Percentiles rank a stretch among this genome's conserved stretches.
These are phyloP conservation scores for Eimeria maxima DNA, from an alignment of 169 alveolate genomes.

Conservation along the genomic window DNA sequence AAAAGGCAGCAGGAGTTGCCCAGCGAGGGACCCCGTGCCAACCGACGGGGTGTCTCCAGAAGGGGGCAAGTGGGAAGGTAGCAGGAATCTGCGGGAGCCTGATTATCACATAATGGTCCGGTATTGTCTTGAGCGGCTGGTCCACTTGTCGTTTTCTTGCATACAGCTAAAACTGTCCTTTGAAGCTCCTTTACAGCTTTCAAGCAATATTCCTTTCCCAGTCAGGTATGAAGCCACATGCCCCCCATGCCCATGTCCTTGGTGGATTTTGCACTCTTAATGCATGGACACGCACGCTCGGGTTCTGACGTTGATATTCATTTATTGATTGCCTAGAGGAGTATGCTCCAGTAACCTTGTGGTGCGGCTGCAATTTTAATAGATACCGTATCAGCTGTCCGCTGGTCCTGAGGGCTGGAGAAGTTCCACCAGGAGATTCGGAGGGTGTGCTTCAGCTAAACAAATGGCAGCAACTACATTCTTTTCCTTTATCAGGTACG, in stretches of 20 bases:
- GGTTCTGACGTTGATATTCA: not conserved
- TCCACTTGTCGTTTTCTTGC: slow-evolving; percentile 70
- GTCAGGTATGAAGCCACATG: slow-evolving; percentile 25
- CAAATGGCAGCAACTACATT: slow-evolving; percentile 37
- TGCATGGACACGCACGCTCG: no score
- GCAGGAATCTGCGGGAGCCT: not conserved
- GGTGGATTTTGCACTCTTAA: not conserved
- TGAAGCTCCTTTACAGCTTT: slow-evolving; percentile 76
- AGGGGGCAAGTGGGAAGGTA: not conserved
- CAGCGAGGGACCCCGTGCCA: not conserved
- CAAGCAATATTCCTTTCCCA: slow-evolving; percentile 72
- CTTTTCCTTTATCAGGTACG: slow-evolving; percentile 48
- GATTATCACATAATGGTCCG: slow-evolving; percentile 52
- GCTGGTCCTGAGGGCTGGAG: slow-evolving; percentile 53
- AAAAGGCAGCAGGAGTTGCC: not conserved
- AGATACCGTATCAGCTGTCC: slow-evolving; percentile 54
- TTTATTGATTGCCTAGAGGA: not conserved
- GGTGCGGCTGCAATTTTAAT: not conserved
- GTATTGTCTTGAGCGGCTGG: slow-evolving; percentile 43
- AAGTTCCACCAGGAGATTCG: slow-evolving; percentile 68
- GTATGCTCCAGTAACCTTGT: not conserved
- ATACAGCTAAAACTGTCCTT: slow-evolving; percentile 66
- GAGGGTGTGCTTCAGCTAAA: slow-evolving; percentile 60
- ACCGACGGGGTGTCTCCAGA: not conserved
- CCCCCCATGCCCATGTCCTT: not conserved